Percentiles rank a stretch among this genome's conserved stretches.
These are phyloP conservation scores for Exobasidium cylindrosporum DNA, from an alignment of 1,284 basidiomycete species.

Conservation along the genomic window DNA sequence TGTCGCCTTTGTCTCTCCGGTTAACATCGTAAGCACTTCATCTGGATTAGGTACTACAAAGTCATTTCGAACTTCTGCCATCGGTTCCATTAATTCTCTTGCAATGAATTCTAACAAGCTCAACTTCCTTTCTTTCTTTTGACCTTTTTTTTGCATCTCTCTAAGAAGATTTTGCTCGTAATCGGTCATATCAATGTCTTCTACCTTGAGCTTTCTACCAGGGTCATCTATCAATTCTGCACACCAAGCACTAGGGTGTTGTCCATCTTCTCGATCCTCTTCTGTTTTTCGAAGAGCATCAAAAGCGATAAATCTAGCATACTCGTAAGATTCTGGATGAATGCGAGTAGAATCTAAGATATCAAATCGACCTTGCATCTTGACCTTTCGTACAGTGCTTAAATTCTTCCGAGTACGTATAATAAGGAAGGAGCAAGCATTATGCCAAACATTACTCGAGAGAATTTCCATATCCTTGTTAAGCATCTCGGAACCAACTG, in stretches of 20 bases:
- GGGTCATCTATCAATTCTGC: constrained; percentile 75
- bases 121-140: constrained; percentile 63
- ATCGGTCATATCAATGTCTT: constrained; percentile 90
- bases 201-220: constrained; percentile 76
- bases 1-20: constrained; percentile 81
- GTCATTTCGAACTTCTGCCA: constrained; percentile 70
- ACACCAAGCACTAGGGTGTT: constrained; percentile 47
- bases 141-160: constrained; percentile 5
- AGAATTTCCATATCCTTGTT: constrained; percentile 33
- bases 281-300: constrained; percentile 79
- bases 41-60: constrained; percentile 70
- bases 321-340: constrained; percentile 95
- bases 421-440: constrained; percentile 70
- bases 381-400: neutral
- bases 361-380: constrained; percentile 66
- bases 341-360: constrained; percentile 93
- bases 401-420: constrained; percentile 61
- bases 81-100: constrained; percentile 81
- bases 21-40: constrained; percentile 91
- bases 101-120: constrained; percentile 84
- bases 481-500: constrained; percentile 22
- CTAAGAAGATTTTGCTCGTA: constrained; percentile 62
- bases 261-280: constrained; percentile 47
- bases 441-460: constrained; percentile 44
- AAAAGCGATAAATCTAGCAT: constrained; percentile 97